Evolutionary conservation across 257 asterid genomes (phyloP), one percentile per base, ranked within the genome.

Genomic region (Anisodus tanguticus): DNA sequence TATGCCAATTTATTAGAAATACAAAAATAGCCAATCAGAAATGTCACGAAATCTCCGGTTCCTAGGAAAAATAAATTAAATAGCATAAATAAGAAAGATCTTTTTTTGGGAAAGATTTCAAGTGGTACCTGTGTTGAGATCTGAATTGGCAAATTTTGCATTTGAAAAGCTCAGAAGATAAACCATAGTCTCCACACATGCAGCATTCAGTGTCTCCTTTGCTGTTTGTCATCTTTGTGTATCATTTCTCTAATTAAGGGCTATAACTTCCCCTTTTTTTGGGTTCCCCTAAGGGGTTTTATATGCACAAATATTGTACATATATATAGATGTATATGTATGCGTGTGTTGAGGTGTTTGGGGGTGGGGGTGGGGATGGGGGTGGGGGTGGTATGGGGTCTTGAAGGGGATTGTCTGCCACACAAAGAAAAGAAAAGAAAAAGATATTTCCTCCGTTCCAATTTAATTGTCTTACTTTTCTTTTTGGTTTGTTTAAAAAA

Each of bases 111-210:
- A 45, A 47, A 72, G 70, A 19, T 37, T 37, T 86, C 5, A 39
- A 15, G 1, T 16, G 11, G 83, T 88, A 91, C 98, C 93, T 89
- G 90, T 94, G 98, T 82, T 94, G 98, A 7, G 89, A 93, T 89
- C 97, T 89, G 80, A 88, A 90, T 58, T 89, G 87, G 49, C 98
- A 94, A 45, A 37, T 78, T 86, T 86, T 86, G 86, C 98, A 94
- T 13, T 83, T 83, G 92, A 94, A 91, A 72, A 94, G 94, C 87
- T 91, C 91, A 31, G 88, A 88, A 64, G 94, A 80, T 11, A 93
- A 72, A 26, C 98, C 98, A 62, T 82, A 86, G 81, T 94, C 98
- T 39, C 98, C 98, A 88, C 98, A 94, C 98, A 94, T 94, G 87
- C 97, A 94, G 79, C 98, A 94, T 81, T 90, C 97, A 17, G 79